Conservation (phyloP, 768 basidiomycete genomes). For the Tricholoma matsutake region DNA sequence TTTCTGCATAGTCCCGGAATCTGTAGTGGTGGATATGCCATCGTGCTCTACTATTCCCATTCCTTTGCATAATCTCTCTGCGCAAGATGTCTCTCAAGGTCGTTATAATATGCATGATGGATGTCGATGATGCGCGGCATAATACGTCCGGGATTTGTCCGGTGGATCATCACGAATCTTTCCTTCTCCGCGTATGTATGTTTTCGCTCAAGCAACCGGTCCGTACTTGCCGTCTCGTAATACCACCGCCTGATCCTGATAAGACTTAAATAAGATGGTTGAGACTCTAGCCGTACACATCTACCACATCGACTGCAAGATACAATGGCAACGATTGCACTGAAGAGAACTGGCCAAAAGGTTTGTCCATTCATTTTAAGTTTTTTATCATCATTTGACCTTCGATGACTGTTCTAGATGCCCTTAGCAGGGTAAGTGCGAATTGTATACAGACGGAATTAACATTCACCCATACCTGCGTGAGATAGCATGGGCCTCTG, state of each 20-base stretch:
- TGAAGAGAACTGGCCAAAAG: conserved; percentile 62
- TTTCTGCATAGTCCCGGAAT: too few relatives aligned
- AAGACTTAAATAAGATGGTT: not conserved
- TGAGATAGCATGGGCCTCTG: conserved; percentile 60
- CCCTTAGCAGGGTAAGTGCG: conserved; percentile 61
- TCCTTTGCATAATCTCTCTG: too few relatives aligned
- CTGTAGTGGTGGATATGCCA: too few relatives aligned
- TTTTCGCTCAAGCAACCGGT: not conserved
- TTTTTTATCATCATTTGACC: not conserved
- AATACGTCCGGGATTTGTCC: too few relatives aligned
- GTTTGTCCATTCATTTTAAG: conserved; percentile 24
- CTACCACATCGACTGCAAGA: not conserved
- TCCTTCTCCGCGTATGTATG: too few relatives aligned
- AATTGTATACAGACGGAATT: not conserved
- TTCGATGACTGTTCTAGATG: conserved; percentile 43
- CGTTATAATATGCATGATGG: too few relatives aligned
- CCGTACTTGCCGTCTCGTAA: not conserved
- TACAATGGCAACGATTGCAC: conserved; percentile 47
- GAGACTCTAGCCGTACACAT: not conserved
- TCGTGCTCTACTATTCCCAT: too few relatives aligned
- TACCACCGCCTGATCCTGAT: not conserved
- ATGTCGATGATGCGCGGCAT: too few relatives aligned
- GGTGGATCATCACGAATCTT: too few relatives aligned
- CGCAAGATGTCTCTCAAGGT: too few relatives aligned
- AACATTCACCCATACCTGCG: conserved; percentile 8